phyloP scores from a whole-genome alignment of 176 grass and related monocot species.

The Lolium perenne region DNA sequence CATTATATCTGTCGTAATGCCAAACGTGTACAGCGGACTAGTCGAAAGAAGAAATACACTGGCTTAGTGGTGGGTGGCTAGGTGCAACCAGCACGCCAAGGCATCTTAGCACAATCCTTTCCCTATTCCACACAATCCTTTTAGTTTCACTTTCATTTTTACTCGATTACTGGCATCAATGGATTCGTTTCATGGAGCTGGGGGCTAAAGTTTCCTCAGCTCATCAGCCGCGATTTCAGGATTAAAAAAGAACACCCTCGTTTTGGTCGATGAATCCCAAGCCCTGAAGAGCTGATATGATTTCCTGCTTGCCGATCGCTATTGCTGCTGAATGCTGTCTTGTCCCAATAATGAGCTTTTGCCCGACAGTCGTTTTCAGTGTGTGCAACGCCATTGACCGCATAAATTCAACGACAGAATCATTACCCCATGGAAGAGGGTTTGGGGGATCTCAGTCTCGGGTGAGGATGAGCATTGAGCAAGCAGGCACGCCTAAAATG shows the following conservation, averaged over 20 bases:
- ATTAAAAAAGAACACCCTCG: background rate
- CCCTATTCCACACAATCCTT: background rate
- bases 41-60: no score
- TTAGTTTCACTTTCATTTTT: background rate
- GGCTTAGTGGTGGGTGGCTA: no score
- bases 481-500: background rate
- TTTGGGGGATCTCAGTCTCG: background rate
- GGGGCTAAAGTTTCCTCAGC: background rate
- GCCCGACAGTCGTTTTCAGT: slow-evolving; percentile 30
- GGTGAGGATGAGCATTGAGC: background rate
- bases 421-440: background rate
- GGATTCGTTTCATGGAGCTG: background rate
- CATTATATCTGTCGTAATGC: no score
- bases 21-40: no score
- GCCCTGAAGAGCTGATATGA: background rate
- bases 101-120: slow-evolving; percentile 10
- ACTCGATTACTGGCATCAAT: slow-evolving; percentile 6
- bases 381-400: background rate
- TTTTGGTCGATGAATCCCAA: slow-evolving; percentile 13
- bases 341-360: background rate
- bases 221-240: background rate
- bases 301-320: background rate
- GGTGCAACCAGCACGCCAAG: background rate
- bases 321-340: background rate
- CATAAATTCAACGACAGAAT: slow-evolving; percentile 7